Evolutionary conservation across 257 asterid genomes (phyloP).

Genomic region (Lycium ferocissimum): DNA sequence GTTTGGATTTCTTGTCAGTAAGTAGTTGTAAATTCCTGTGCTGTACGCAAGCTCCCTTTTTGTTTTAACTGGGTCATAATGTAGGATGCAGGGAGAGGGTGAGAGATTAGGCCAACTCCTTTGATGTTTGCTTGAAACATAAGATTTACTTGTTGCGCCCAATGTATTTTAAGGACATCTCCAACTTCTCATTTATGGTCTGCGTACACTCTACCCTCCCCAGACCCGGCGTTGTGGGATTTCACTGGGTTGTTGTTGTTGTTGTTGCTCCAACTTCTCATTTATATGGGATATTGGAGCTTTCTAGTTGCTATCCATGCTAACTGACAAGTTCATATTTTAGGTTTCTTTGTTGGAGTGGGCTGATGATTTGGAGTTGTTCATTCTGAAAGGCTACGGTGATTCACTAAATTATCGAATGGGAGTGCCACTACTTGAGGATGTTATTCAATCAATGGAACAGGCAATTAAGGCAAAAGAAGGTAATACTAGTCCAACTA

Average conservation of each 20-base stretch:
- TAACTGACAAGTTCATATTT: constrained; percentile 34
- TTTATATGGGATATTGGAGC: background rate
- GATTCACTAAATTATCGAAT: constrained; percentile 84
- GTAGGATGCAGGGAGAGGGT: background rate
- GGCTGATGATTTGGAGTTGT: constrained; percentile 92
- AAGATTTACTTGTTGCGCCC: background rate
- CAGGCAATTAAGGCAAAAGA: constrained; percentile 81
- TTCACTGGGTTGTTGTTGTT: too few species aligned
- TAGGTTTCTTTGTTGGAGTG: constrained; percentile 89
- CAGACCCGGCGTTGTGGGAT: too few species aligned
- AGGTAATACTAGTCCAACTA: constrained; percentile 48
- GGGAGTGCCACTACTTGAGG: constrained; percentile 94
- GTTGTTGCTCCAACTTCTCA: constrained; percentile 4
- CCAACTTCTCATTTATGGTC: constrained; percentile 3
- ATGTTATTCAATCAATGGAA: constrained; percentile 92
- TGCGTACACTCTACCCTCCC: too few species aligned
- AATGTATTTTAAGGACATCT: background rate
- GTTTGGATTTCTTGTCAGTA: background rate
- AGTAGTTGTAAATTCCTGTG: background rate
- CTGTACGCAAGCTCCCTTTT: background rate
- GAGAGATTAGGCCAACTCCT: background rate
- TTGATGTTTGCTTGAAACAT: background rate
- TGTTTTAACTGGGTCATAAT: background rate
- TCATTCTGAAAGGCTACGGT: constrained; percentile 89
- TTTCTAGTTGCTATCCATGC: background rate